phyloP scores from a whole-genome alignment of 1,139 yeast species.

The Yamadazyma dendronema region DNA sequence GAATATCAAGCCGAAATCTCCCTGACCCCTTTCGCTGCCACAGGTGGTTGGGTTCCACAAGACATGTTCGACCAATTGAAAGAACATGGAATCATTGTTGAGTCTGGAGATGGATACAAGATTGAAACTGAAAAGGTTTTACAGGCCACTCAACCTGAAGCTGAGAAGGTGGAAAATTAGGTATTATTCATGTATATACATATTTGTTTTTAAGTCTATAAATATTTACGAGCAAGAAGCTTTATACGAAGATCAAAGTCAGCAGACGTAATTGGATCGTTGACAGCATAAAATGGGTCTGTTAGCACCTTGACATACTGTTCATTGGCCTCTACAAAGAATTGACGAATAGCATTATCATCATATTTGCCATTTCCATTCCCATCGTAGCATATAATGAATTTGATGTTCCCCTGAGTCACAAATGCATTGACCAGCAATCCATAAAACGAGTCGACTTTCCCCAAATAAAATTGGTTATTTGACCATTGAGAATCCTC shows the following conservation, averaged over 20 bases:
- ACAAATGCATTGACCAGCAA: conserved; percentile 76
- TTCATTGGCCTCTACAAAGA: conserved; percentile 83
- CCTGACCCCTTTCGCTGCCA: conserved; percentile 79
- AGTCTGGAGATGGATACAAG: conserved; percentile 34
- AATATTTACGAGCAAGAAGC: conserved; percentile 71
- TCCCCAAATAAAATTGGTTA: conserved; percentile 64
- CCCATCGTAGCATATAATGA: conserved; percentile 70
- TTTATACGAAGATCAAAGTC: conserved; percentile 77
- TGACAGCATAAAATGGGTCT: conserved; percentile 82
- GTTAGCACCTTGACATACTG: conserved; percentile 79
- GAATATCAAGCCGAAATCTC: conserved; percentile 67
- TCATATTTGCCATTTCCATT: conserved; percentile 31
- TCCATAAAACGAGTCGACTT: conserved; percentile 84
- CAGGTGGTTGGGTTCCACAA: conserved; percentile 95
- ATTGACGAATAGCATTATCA: conserved; percentile 78
- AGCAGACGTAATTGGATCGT: conserved; percentile 71
- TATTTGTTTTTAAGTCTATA: conserved; percentile 26
- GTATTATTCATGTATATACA: conserved; percentile 2
- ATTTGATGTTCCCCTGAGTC: conserved; percentile 85
- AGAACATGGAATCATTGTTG: conserved; percentile 61
- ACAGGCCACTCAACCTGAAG: conserved; percentile 14
- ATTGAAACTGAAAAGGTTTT: conserved; percentile 42
- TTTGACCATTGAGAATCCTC: conserved; percentile 87
- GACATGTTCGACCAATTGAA: conserved; percentile 76
- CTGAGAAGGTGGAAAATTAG: too few species aligned